These are phyloP conservation scores for Fusarium pseudoanthophilum DNA, from an alignment of 2,329 filamentous ascomycete genomes.

Conservation along the genomic window DNA sequence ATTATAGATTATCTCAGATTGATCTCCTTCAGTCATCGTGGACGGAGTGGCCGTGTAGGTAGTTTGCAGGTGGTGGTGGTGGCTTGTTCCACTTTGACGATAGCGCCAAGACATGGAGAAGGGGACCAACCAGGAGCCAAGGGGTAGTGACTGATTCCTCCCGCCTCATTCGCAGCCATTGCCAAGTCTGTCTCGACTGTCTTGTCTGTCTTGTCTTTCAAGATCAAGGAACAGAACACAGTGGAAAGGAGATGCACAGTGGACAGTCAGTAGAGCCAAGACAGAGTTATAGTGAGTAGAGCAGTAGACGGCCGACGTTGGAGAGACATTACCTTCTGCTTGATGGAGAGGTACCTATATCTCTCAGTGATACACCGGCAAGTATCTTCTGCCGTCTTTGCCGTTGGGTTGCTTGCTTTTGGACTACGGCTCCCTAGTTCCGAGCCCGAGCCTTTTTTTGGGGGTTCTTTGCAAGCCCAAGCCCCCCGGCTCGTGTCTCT, in stretches of 20 bases:
- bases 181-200: conserved; percentile 18
- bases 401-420: conserved; percentile 33
- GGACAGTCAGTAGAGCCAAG: background rate
- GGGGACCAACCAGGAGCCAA: conserved; percentile 22
- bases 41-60: conserved; percentile 16
- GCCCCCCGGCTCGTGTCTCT: background rate
- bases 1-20: background rate
- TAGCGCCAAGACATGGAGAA: conserved; percentile 31
- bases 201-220: background rate
- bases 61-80: background rate
- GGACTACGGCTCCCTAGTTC: conserved; percentile 43
- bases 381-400: conserved; percentile 39
- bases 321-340: too few species aligned
- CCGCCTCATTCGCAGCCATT: conserved; percentile 30
- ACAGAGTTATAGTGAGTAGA: background rate
- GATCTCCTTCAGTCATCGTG: background rate
- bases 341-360: background rate
- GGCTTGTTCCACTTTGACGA: background rate
- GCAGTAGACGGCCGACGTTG: too few species aligned
- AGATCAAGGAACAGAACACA: background rate
- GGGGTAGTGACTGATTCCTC: conserved; percentile 34
- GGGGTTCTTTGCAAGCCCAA: conserved; percentile 13
- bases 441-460: conserved; percentile 31
- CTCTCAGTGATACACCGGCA: background rate
- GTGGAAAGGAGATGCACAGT: background rate